A percentile compares a stretch with the other conserved stretches of the same genome.
phyloP scores from a whole-genome alignment of 2,329 filamentous ascomycete genomes.

The Remersonia thermophila region DNA sequence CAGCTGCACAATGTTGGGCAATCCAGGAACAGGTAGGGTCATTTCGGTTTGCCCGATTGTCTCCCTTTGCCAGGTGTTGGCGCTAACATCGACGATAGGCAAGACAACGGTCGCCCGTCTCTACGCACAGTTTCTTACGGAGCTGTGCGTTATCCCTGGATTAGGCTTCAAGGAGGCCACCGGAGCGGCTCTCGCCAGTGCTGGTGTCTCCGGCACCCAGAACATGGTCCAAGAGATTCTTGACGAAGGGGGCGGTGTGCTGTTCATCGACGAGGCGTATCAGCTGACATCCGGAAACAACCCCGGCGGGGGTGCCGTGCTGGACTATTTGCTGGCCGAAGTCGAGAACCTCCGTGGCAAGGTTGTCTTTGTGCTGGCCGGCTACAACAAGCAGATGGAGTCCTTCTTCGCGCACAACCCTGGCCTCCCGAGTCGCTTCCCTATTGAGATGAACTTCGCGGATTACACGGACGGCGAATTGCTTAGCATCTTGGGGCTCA shows the following conservation, averaged over 20 bases:
- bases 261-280: conserved; percentile 74
- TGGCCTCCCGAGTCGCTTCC: conserved; percentile 58
- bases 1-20: conserved; percentile 52
- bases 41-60: too few species aligned
- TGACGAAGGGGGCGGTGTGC: conserved; percentile 48
- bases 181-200: conserved; percentile 51
- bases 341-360: conserved; percentile 61
- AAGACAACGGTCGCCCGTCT: conserved; percentile 67
- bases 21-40: conserved; percentile 56
- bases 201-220: conserved; percentile 46
- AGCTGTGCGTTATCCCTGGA: conserved; percentile 51
- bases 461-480: conserved; percentile 60
- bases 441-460: conserved; percentile 49
- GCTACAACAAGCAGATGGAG: conserved; percentile 66
- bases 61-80: too few species aligned
- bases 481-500: conserved; percentile 42
- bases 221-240: conserved; percentile 44
- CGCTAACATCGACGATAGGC: too few species aligned
- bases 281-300: conserved; percentile 52
- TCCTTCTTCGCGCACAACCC: conserved; percentile 63
- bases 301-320: conserved; percentile 44
- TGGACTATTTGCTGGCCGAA: conserved; percentile 61
- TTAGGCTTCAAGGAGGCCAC: conserved; percentile 52
- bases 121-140: conserved; percentile 53
- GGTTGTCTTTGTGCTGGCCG: conserved; percentile 59